Percentiles rank a stretch among this genome's conserved stretches.
phyloP scores from a whole-genome alignment of 179 eudicot genomes.

The Gypsophila paniculata region DNA sequence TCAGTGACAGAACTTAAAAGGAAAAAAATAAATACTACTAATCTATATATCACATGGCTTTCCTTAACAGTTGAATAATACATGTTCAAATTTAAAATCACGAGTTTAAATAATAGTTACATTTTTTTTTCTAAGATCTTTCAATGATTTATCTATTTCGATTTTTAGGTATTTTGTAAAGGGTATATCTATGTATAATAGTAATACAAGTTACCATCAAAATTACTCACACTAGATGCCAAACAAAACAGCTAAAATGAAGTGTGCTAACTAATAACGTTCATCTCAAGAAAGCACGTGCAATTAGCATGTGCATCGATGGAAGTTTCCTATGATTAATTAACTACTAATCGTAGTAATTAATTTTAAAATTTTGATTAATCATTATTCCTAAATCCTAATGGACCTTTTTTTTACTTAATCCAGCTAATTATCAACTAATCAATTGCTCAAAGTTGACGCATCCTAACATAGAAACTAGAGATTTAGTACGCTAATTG shows the following conservation, averaged over 20 bases:
- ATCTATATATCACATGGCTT: too few relatives aligned
- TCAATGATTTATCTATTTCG: too few relatives aligned
- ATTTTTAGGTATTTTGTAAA: too few relatives aligned
- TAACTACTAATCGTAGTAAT: neutral
- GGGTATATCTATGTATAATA: too few relatives aligned
- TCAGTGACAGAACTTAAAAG: too few relatives aligned
- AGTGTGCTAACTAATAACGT: neutral
- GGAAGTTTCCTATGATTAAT: neutral
- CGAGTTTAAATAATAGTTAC: too few relatives aligned
- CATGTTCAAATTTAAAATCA: too few relatives aligned
- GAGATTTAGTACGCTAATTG: constrained; percentile 22
- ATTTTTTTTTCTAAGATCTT: too few relatives aligned
- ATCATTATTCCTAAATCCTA: neutral
- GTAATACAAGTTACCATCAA: too few relatives aligned
- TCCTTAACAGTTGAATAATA: too few relatives aligned
- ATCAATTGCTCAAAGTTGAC: constrained; percentile 1
- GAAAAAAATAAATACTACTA: too few relatives aligned
- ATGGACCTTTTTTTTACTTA: constrained; percentile 15
- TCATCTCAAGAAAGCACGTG: neutral
- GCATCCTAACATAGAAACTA: neutral
- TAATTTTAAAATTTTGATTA: neutral
- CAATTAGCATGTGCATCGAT: neutral
- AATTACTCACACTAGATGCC: too few relatives aligned
- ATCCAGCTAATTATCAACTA: constrained; percentile 1
- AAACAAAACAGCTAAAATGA: neutral